A percentile compares a stretch with the other conserved stretches of the same genome.
Evolutionary conservation across 768 basidiomycete species (phyloP).

Genomic region (Tulasnella sp.): DNA sequence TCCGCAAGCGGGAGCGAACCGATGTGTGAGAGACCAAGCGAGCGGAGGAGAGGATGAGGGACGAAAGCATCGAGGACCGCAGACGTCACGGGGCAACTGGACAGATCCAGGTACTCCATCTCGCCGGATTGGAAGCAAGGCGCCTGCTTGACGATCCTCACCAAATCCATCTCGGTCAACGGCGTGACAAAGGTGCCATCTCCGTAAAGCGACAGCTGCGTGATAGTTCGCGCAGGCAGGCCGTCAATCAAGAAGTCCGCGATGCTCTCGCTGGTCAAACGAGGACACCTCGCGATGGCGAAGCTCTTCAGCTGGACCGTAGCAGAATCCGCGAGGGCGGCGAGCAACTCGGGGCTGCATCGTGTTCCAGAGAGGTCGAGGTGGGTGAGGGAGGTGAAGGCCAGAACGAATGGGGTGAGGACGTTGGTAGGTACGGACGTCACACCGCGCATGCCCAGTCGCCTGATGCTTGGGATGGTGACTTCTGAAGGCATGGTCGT

Average conservation of each 20-base stretch:
- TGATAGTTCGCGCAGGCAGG: conserved; percentile 54
- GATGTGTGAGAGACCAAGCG: conserved; percentile 86
- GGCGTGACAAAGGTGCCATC: conserved; percentile 79
- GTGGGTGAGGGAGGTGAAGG: conserved; percentile 82
- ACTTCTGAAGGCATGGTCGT: conserved; percentile 34
- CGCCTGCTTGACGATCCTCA: conserved; percentile 61
- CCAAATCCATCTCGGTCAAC: conserved; percentile 61
- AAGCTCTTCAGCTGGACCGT: conserved; percentile 72
- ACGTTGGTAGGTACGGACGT: conserved; percentile 68
- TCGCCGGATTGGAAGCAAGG: conserved; percentile 74
- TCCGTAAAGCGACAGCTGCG: conserved; percentile 83
- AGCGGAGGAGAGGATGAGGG: conserved; percentile 70
- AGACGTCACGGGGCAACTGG: conserved; percentile 68
- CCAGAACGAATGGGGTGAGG: conserved; percentile 67
- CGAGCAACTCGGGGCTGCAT: conserved; percentile 67
- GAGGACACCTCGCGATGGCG: conserved; percentile 79
- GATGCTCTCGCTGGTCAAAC: conserved; percentile 75
- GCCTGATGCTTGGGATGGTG: conserved; percentile 63
- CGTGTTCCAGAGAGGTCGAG: conserved; percentile 92
- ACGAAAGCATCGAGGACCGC: conserved; percentile 47
- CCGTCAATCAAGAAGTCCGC: conserved; percentile 66
- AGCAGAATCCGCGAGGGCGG: conserved; percentile 55
- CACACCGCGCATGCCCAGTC: conserved; percentile 77
- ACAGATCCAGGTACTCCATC: conserved; percentile 85
- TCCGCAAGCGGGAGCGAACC: conserved; percentile 60